Conservation (phyloP, 805 yeast genomes). For the Wickerhamiella allomyrinae region DNA sequence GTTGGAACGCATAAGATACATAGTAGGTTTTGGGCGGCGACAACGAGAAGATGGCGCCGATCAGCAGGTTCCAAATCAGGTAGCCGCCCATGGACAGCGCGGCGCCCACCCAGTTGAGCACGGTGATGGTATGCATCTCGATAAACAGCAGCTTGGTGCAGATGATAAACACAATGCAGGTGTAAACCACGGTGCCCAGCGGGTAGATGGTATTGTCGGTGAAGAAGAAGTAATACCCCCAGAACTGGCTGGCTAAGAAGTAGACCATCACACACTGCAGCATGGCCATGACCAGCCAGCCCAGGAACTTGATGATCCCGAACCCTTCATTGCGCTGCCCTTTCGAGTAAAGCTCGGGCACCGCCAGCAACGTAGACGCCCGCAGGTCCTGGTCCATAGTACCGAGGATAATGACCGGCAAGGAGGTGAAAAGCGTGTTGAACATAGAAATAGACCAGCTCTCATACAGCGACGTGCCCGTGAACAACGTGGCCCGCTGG, state of each 20-base stretch:
- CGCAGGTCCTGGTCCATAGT: slow-evolving; percentile 83
- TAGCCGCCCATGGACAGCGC: slow-evolving; percentile 71
- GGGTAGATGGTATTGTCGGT: slow-evolving; percentile 71
- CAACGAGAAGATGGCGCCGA: slow-evolving; percentile 51
- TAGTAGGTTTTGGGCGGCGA: slow-evolving; percentile 47
- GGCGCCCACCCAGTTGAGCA: slow-evolving; percentile 52
- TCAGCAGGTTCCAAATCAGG: slow-evolving; percentile 65
- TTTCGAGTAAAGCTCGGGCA: slow-evolving; percentile 73
- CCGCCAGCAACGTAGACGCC: slow-evolving; percentile 77
- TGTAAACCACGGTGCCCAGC: slow-evolving; percentile 60
- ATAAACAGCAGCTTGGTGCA: slow-evolving; percentile 66
- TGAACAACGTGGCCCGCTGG: slow-evolving; percentile 74
- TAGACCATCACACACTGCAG: slow-evolving; percentile 56
- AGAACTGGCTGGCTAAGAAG: slow-evolving; percentile 49
- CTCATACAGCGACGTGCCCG: slow-evolving; percentile 88
- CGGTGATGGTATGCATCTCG: slow-evolving; percentile 60
- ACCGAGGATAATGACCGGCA: slow-evolving; percentile 87
- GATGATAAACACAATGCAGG: slow-evolving; percentile 57
- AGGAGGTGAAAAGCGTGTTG: slow-evolving; percentile 85
- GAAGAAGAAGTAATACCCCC: slow-evolving; percentile 50
- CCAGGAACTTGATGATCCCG: slow-evolving; percentile 50
- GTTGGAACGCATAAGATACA: slow-evolving; percentile 52
- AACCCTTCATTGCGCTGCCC: slow-evolving; percentile 69
- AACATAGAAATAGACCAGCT: slow-evolving; percentile 96
- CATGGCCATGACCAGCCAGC: slow-evolving; percentile 70